phyloP scores from a whole-genome alignment of 768 basidiomycete genomes.

The Tulasnella calospora region DNA sequence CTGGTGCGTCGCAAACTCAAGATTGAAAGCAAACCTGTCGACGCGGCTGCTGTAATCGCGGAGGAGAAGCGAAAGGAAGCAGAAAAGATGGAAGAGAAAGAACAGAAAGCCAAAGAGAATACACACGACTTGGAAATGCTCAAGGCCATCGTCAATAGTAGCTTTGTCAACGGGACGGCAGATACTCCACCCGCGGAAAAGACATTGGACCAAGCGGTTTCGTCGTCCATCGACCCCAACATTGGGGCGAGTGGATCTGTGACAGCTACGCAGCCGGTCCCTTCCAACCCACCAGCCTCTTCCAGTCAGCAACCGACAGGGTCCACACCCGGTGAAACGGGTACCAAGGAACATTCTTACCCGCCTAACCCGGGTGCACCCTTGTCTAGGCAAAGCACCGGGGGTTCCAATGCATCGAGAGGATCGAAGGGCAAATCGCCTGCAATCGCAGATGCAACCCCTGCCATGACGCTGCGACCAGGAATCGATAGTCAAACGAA shows the following conservation, averaged over 20 bases:
- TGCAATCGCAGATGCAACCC: not conserved
- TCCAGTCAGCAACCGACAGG: not conserved
- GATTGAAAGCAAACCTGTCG: slow-evolving; percentile 5
- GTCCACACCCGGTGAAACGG: not conserved
- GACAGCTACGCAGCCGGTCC: not conserved
- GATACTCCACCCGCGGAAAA: not conserved
- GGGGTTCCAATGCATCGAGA: not conserved
- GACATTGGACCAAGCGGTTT: not conserved
- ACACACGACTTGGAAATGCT: slow-evolving; percentile 30
- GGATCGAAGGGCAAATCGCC: not conserved
- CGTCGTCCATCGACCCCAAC: not conserved
- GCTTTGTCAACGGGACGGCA: not conserved
- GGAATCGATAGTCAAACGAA: not conserved
- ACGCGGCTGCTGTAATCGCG: slow-evolving; percentile 14
- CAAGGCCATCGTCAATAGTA: slow-evolving; percentile 27
- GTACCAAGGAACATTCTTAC: not conserved
- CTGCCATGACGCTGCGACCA: not conserved
- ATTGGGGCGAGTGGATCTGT: not conserved
- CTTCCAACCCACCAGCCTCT: not conserved
- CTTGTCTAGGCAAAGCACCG: not conserved
- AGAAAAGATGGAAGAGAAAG: slow-evolving; percentile 25
- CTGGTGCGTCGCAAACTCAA: slow-evolving; percentile 22
- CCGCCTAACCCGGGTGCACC: not conserved
- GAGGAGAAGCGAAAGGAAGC: slow-evolving; percentile 19
- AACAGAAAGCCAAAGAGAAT: slow-evolving; percentile 6